phyloP scores from a whole-genome alignment of 2,329 filamentous ascomycete species.

The Ophiocordyceps polyrhachis-furcata region DNA sequence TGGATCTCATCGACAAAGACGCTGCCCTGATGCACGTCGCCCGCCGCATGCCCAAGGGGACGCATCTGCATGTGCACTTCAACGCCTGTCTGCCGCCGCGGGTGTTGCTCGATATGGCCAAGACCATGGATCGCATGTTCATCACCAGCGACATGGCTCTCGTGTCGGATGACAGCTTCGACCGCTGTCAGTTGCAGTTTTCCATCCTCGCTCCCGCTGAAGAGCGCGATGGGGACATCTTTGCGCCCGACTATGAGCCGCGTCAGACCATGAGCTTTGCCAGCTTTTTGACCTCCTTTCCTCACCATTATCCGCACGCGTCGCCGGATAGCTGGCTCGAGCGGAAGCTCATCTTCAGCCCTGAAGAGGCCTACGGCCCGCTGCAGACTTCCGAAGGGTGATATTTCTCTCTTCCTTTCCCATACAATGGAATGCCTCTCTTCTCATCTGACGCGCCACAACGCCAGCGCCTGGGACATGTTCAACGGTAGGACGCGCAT shows the following conservation, averaged over 20 bases:
- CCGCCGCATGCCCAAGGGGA: constrained; percentile 47
- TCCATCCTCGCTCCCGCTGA: constrained; percentile 23
- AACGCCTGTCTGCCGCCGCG: constrained; percentile 50
- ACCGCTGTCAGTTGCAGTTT: constrained; percentile 42
- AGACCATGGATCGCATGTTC: constrained; percentile 45
- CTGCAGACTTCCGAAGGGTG: constrained; percentile 34
- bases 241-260: constrained; percentile 26
- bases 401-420: neutral
- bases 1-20: constrained; percentile 26
- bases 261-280: constrained; percentile 24
- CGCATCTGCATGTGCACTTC: constrained; percentile 59
- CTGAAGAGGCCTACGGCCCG: constrained; percentile 37
- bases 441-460: neutral
- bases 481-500: constrained; percentile 53
- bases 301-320: constrained; percentile 7
- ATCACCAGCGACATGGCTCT: constrained; percentile 41
- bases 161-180: constrained; percentile 21
- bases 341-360: constrained; percentile 41
- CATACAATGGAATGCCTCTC: neutral
- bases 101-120: constrained; percentile 36
- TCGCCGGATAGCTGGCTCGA: constrained; percentile 33
- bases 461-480: constrained; percentile 32
- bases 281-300: constrained; percentile 20
- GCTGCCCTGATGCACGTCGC: constrained; percentile 41
- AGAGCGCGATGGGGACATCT: constrained; percentile 25